Conservation (phyloP, 1,284 basidiomycete genomes). For the Moesziomyces aphidis region DNA sequence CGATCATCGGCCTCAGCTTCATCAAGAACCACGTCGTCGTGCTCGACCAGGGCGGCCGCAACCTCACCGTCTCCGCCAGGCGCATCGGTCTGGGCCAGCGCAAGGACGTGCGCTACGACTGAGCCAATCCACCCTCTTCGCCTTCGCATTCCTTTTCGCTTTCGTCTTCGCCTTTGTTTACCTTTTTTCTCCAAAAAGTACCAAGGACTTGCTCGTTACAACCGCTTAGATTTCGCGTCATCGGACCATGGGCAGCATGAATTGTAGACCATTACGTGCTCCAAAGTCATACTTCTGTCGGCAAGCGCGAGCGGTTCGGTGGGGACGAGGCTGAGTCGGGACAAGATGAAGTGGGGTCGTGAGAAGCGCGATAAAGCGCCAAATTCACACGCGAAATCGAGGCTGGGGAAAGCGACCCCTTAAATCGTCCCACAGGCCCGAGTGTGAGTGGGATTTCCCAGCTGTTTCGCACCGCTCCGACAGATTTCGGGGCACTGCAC, state of each 20-base stretch:
- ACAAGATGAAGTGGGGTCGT: too few relatives aligned
- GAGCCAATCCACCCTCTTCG: neutral
- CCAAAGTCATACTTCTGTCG: neutral
- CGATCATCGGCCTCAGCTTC: conserved; percentile 53
- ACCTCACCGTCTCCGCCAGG: conserved; percentile 27
- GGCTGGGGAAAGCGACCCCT: too few relatives aligned
- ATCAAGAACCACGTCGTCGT: conserved; percentile 59
- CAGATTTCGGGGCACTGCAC: too few relatives aligned
- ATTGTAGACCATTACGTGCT: neutral
- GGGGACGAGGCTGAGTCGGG: too few relatives aligned
- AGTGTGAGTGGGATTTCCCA: too few relatives aligned
- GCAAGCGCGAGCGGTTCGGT: too few relatives aligned
- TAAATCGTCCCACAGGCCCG: too few relatives aligned
- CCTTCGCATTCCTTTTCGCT: neutral
- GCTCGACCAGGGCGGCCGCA: conserved; percentile 45
- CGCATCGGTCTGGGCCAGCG: conserved; percentile 46
- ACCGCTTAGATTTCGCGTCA: neutral
- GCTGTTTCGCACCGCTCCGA: too few relatives aligned
- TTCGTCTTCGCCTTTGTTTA: neutral
- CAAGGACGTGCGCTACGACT: conserved; percentile 41
- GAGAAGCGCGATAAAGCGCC: too few relatives aligned
- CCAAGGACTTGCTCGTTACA: neutral
- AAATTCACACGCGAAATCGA: too few relatives aligned
- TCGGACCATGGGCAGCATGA: neutral
- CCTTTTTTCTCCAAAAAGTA: too few relatives aligned